These are phyloP conservation scores for Micromonas pusilla DNA, from an alignment of 139 green algal species.

Conservation along the genomic window DNA sequence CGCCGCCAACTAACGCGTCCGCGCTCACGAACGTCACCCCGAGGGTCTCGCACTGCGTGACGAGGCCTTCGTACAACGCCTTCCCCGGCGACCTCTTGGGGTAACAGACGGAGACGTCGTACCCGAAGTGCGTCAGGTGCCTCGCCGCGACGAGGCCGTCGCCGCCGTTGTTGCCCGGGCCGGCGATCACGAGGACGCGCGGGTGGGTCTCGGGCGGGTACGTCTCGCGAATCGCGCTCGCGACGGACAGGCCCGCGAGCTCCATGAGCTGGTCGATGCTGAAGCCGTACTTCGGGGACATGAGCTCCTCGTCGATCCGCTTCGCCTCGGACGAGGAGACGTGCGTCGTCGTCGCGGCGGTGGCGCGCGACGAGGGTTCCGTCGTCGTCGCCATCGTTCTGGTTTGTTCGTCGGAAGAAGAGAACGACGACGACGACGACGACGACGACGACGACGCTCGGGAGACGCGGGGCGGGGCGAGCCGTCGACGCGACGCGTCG, in stretches of 20 bases:
- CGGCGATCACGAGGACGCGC: constrained; percentile 73
- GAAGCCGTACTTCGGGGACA: not conserved
- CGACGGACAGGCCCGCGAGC: not conserved
- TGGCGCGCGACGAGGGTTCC: too few relatives aligned
- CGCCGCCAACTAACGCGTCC: constrained; percentile 39
- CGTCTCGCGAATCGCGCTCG: not conserved
- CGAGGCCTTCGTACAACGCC: constrained; percentile 74
- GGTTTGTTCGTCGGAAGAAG: too few relatives aligned
- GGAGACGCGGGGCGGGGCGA: too few relatives aligned
- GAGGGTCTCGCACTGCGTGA: constrained; percentile 50
- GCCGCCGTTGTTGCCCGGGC: constrained; percentile 96
- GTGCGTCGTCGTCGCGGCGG: too few relatives aligned
- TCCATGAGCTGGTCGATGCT: not conserved
- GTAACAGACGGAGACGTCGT: constrained; percentile 62
- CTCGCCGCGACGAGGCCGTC: constrained; percentile 90
- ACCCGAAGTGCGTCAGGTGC: constrained; percentile 88
- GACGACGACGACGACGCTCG: too few relatives aligned
- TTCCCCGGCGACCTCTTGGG: constrained; percentile 83
- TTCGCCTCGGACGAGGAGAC: not conserved
- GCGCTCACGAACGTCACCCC: constrained; percentile 57
- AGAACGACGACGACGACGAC: too few relatives aligned
- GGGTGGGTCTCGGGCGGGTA: not conserved
- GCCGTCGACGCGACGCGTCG: too few relatives aligned
- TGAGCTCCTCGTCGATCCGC: not conserved
- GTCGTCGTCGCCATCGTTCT: too few relatives aligned